A percentile compares a stretch with the other conserved stretches of the same genome.
Conservation (phyloP, 257 asterid species). For the Vinca minor region DNA sequence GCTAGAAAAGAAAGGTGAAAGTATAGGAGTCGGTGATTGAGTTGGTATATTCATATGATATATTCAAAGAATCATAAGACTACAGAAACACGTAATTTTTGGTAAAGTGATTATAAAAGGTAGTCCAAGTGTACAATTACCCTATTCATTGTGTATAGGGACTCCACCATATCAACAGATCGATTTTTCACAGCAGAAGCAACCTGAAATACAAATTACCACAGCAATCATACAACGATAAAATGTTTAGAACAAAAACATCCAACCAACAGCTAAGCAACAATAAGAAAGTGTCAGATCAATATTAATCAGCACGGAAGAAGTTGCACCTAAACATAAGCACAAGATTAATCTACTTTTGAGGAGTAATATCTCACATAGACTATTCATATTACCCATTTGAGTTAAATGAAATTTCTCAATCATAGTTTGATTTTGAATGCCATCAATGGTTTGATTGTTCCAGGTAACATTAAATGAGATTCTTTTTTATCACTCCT, state of each 20-base stretch:
- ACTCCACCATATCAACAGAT: slow-evolving; percentile 74
- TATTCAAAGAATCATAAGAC: neutral
- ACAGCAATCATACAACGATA: neutral
- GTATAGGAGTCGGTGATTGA: neutral
- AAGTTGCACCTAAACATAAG: neutral
- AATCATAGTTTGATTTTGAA: neutral
- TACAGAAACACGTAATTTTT: neutral
- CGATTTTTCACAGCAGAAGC: slow-evolving; percentile 58
- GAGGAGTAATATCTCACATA: too few relatives aligned
- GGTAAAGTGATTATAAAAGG: neutral
- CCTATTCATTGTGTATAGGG: slow-evolving; percentile 54
- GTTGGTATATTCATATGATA: neutral
- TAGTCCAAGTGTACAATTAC: too few relatives aligned
- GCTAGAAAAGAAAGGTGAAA: neutral
- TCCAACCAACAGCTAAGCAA: neutral
- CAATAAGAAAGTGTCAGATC: neutral
- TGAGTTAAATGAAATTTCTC: neutral
- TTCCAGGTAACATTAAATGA: too few relatives aligned
- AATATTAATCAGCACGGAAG: neutral
- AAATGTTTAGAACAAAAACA: too few relatives aligned
- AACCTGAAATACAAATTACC: slow-evolving; percentile 40
- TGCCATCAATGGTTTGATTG: too few relatives aligned
- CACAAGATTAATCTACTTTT: too few relatives aligned
- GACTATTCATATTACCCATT: neutral
- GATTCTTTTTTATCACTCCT: too few relatives aligned